phyloP scores from a whole-genome alignment of 2,329 filamentous ascomycete genomes.

The Alternaria brassicae region DNA sequence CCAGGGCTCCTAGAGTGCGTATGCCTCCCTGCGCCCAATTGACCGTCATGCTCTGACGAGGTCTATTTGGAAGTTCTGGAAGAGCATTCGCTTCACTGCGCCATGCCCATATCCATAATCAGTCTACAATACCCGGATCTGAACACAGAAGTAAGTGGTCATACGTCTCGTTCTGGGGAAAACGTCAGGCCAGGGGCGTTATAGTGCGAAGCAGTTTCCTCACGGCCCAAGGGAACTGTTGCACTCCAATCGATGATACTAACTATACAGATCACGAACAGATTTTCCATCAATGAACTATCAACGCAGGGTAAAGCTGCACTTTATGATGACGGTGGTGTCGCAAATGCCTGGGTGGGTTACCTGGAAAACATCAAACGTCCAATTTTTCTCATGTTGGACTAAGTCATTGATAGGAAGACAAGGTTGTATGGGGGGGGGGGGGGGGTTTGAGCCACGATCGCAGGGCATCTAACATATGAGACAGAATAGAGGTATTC shows the following conservation, averaged over 20 bases:
- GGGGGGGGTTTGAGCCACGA: too few species aligned
- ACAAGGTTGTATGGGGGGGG: too few species aligned
- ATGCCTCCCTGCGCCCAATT: slow-evolving; percentile 15
- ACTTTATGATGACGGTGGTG: not conserved
- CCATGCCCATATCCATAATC: slow-evolving; percentile 11
- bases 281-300: slow-evolving; percentile 10
- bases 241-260: slow-evolving; percentile 16
- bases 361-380: not conserved
- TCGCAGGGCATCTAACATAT: not conserved
- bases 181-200: slow-evolving; percentile 24
- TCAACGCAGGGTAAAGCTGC: not conserved
- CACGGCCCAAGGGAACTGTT: slow-evolving; percentile 38
- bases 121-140: slow-evolving; percentile 14
- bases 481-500: not conserved
- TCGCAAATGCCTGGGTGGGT: not conserved
- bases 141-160: slow-evolving; percentile 19
- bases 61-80: slow-evolving; percentile 2
- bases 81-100: slow-evolving; percentile 2
- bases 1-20: slow-evolving; percentile 23
- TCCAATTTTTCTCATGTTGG: not conserved
- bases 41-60: not conserved
- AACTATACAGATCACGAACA: not conserved
- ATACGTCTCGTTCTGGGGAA: slow-evolving; percentile 12
- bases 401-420: not conserved
- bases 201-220: slow-evolving; percentile 23